Percentiles rank a stretch among this genome's conserved stretches.
Conservation (phyloP, 192 early-diverging fungal species). For the Coemansia sp. region DNA sequence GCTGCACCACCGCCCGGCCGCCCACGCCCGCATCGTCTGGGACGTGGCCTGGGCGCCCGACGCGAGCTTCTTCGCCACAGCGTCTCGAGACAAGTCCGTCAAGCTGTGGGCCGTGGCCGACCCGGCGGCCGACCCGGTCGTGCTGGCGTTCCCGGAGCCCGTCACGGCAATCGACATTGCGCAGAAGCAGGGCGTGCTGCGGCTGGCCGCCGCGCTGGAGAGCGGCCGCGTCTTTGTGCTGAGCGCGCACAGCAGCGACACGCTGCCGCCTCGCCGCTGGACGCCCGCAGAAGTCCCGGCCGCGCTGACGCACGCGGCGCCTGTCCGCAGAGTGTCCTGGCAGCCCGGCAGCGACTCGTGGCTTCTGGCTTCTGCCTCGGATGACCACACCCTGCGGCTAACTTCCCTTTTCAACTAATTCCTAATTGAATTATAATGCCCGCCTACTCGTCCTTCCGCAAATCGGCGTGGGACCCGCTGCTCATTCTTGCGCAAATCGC, state of each 20-base stretch:
- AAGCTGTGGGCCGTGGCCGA: constrained; percentile 67
- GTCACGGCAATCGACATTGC: constrained; percentile 86
- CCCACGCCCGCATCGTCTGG: constrained; percentile 95
- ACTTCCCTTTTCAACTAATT: neutral
- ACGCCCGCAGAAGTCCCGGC: constrained; percentile 49
- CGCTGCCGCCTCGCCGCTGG: constrained; percentile 34
- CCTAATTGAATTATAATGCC: neutral
- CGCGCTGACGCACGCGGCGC: constrained; percentile 55
- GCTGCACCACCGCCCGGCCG: constrained; percentile 58
- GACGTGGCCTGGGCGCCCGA: constrained; percentile 79
- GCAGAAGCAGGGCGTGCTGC: constrained; percentile 27
- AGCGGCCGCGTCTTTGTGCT: constrained; percentile 71
- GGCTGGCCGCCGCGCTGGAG: constrained; percentile 74
- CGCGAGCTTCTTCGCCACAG: constrained; percentile 81
- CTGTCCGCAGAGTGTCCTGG: constrained; percentile 67
- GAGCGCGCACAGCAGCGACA: constrained; percentile 9
- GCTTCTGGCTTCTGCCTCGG: constrained; percentile 67
- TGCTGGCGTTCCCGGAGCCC: constrained; percentile 72
- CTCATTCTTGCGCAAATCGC: constrained; percentile 52
- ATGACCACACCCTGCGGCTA: constrained; percentile 69
- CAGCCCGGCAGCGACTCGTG: constrained; percentile 40
- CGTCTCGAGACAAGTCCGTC: constrained; percentile 87
- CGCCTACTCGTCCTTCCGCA: constrained; percentile 20
- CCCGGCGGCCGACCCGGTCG: constrained; percentile 40
- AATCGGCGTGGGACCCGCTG: constrained; percentile 45